These are phyloP conservation scores for Coemansia sp. DNA, from an alignment of 192 early-diverging fungal genomes.

Conservation along the genomic window DNA sequence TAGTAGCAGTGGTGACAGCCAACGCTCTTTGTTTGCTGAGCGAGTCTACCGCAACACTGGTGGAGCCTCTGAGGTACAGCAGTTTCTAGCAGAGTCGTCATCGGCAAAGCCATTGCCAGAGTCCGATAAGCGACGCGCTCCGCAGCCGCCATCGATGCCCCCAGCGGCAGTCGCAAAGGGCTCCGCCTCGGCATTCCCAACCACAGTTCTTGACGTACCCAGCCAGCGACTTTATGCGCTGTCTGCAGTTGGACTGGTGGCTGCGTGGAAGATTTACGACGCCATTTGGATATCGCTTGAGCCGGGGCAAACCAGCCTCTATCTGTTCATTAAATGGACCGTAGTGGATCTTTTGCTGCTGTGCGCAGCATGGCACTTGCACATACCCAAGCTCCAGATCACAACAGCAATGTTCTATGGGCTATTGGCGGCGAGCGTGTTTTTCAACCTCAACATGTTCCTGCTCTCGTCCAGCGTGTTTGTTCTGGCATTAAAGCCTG, in stretches of 20 bases:
- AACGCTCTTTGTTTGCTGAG: constrained; percentile 38
- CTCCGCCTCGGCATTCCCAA: constrained; percentile 33
- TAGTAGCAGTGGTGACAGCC: not conserved
- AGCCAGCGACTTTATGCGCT: constrained; percentile 47
- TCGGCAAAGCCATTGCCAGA: not conserved
- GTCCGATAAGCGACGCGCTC: not conserved
- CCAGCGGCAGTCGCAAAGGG: constrained; percentile 5
- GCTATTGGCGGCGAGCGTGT: constrained; percentile 14
- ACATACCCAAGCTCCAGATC: constrained; percentile 28
- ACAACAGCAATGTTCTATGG: constrained; percentile 8
- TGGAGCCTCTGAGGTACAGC: not conserved
- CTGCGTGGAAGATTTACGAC: constrained; percentile 47
- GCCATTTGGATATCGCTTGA: constrained; percentile 17
- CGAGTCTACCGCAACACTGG: constrained; percentile 45
- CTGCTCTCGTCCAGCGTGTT: constrained; percentile 38
- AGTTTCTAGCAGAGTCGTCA: not conserved
- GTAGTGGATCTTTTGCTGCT: constrained; percentile 27
- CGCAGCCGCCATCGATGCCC: not conserved
- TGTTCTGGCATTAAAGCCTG: constrained; percentile 38
- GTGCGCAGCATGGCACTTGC: constrained; percentile 32
- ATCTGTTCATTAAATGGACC: constrained; percentile 44
- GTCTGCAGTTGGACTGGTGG: constrained; percentile 12
- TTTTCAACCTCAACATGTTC: constrained; percentile 43
- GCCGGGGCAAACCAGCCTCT: constrained; percentile 18
- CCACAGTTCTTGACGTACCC: constrained; percentile 32